Percentiles rank a stretch among this genome's conserved stretches.
Evolutionary conservation across 1,284 basidiomycete species (phyloP).

Genomic region (Anthracocystis walkeri): DNA sequence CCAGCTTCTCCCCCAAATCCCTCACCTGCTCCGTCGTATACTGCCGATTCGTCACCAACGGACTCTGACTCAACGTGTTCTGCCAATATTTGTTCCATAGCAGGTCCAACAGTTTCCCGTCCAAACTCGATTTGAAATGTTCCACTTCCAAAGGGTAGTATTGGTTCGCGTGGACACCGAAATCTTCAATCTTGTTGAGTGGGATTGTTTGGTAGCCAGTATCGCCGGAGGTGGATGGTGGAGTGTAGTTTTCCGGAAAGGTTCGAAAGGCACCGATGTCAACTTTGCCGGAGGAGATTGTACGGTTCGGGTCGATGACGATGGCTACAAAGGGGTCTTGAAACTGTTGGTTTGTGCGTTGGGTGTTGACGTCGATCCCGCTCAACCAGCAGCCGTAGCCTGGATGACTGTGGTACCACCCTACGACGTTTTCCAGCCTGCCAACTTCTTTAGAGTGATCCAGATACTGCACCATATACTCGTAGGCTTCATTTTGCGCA

Average conservation of each 20-base stretch:
- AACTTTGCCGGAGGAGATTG: conserved; percentile 95
- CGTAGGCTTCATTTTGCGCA: conserved; percentile 93
- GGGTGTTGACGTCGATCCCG: conserved; percentile 96
- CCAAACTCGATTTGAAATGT: conserved; percentile 90
- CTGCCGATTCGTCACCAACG: conserved; percentile 88
- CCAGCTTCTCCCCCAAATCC: conserved; percentile 88
- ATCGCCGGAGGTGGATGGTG: conserved; percentile 75
- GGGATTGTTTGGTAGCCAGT: conserved; percentile 88
- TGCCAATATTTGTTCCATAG: conserved; percentile 99
- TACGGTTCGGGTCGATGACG: conserved; percentile 97
- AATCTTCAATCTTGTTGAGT: conserved; percentile 71
- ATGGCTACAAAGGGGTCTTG: conserved; percentile 97
- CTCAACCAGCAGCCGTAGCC: conserved; percentile 99
- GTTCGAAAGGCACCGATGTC: conserved; percentile 98
- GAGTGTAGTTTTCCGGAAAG: conserved; percentile 78
- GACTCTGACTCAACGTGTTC: conserved; percentile 89
- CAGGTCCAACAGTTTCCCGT: conserved; percentile 85
- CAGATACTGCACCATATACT: conserved; percentile 97
- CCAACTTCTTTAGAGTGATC: conserved; percentile 83
- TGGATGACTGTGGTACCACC: conserved; percentile 99
- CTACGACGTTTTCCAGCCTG: conserved; percentile 86
- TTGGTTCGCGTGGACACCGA: conserved; percentile 93
- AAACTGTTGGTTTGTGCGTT: conserved; percentile 92
- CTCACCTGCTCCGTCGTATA: conserved; percentile 88
- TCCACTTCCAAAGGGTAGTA: conserved; percentile 95